Conservation (phyloP, 352 stramenopile species). For the Phytopythium delawarense region DNA sequence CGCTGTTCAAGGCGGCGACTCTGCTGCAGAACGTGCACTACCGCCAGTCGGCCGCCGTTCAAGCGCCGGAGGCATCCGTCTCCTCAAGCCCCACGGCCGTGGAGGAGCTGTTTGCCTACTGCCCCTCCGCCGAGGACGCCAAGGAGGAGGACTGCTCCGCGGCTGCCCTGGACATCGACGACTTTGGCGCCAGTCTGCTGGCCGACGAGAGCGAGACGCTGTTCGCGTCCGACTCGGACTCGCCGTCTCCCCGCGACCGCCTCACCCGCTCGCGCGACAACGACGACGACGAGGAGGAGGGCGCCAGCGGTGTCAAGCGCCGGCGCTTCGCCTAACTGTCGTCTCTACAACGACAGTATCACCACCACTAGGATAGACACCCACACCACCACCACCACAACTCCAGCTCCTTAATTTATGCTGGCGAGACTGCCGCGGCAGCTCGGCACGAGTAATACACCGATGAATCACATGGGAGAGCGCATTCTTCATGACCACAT, state of each 20-base stretch:
- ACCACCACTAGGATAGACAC: neutral
- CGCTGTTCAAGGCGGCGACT: constrained; percentile 31
- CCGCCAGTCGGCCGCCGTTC: constrained; percentile 1
- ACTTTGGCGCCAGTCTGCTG: neutral
- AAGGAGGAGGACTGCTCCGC: neutral
- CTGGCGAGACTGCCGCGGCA: neutral
- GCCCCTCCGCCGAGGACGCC: neutral
- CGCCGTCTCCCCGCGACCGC: neutral
- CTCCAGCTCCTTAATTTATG: constrained; percentile 1
- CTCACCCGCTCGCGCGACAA: neutral
- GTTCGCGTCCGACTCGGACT: constrained; percentile 7
- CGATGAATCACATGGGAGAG: neutral
- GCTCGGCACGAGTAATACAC: neutral
- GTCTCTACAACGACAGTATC: neutral
- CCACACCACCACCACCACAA: neutral
- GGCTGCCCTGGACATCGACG: neutral
- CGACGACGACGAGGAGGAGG: neutral
- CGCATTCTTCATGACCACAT: neutral
- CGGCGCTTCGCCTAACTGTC: constrained; percentile 1
- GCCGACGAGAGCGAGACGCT: constrained; percentile 7
- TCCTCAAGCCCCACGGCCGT: constrained; percentile 11
- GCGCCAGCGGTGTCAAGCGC: constrained; percentile 1
- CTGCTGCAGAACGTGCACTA: constrained; percentile 30
- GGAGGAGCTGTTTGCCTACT: constrained; percentile 11
- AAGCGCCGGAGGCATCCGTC: constrained; percentile 6